Conservation (phyloP, 495 filamentous ascomycete genomes). For the Aspergillus haitiensis region DNA sequence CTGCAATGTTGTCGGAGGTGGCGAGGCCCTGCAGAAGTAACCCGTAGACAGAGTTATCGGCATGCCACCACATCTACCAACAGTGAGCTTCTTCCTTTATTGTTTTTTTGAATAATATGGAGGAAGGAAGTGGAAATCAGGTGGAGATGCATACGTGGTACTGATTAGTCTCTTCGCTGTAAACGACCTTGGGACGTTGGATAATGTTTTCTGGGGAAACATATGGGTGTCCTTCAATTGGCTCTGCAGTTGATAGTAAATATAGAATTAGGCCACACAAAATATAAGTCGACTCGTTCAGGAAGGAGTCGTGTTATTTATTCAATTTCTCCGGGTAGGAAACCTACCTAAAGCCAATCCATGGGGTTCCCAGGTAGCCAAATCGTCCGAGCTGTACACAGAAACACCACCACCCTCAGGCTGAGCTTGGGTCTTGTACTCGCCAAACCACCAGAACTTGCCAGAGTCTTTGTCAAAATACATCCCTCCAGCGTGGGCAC, state of each 20-base stretch:
- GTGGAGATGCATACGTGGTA: constrained; percentile 24
- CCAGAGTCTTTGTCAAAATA: constrained; percentile 26
- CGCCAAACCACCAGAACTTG: constrained; percentile 34
- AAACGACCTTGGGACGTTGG: constrained; percentile 32
- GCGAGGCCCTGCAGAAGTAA: constrained; percentile 30
- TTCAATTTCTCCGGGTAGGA: neutral
- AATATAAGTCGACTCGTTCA: too few relatives aligned
- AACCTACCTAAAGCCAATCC: constrained; percentile 27
- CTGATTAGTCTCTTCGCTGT: constrained; percentile 25
- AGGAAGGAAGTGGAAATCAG: too few relatives aligned
- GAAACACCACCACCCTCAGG: constrained; percentile 31
- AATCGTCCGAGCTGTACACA: constrained; percentile 30
- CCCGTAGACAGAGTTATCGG: constrained; percentile 31
- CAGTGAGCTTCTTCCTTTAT: neutral
- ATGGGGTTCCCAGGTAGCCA: constrained; percentile 25
- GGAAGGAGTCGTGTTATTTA: neutral
- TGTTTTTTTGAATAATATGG: too few relatives aligned
- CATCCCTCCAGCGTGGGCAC: constrained; percentile 26
- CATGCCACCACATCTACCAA: constrained; percentile 32
- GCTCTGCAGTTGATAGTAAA: constrained; percentile 12
- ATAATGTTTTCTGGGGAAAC: constrained; percentile 27
- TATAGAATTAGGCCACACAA: neutral
- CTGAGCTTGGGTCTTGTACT: constrained; percentile 30
- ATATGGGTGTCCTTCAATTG: constrained; percentile 27
- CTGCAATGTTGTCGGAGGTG: constrained; percentile 21